Conservation (phyloP, 2,329 filamentous ascomycete genomes). For the Aspergillus sp. region DNA sequence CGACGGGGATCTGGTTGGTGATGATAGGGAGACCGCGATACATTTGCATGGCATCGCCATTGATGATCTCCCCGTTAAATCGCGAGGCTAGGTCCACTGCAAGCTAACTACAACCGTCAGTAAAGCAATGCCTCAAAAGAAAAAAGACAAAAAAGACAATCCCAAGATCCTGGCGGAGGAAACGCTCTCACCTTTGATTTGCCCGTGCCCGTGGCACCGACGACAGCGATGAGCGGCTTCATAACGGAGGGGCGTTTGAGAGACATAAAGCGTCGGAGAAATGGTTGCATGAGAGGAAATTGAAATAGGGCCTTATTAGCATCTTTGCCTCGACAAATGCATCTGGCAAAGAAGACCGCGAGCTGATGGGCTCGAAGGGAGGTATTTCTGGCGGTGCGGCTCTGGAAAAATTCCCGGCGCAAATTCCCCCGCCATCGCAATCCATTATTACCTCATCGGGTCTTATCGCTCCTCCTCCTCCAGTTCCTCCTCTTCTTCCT, state of each 20-base stretch:
- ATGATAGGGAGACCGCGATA: conserved; percentile 90
- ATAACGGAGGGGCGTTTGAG: conserved; percentile 29
- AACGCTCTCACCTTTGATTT: conserved; percentile 74
- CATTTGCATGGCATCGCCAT: conserved; percentile 97
- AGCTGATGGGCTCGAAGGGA: background rate
- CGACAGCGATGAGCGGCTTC: conserved; percentile 72
- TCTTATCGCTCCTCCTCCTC: background rate
- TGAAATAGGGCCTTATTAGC: conserved; percentile 4
- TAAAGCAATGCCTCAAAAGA: background rate
- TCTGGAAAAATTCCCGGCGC: background rate
- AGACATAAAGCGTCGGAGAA: conserved; percentile 25
- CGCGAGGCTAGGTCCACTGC: conserved; percentile 82
- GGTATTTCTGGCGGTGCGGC: background rate
- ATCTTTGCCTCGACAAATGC: conserved; percentile 14
- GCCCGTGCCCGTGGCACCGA: conserved; percentile 90
- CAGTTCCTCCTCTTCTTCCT: background rate
- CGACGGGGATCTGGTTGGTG: conserved; percentile 82
- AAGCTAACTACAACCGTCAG: conserved; percentile 59
- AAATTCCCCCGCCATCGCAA: no score
- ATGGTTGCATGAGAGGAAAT: conserved; percentile 29
- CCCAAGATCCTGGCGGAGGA: background rate
- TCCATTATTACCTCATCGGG: background rate
- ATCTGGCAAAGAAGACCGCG: background rate
- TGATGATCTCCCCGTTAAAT: conserved; percentile 92
- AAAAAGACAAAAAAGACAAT: background rate